Evolutionary conservation across 768 basidiomycete species (phyloP), one percentile per base, ranked within the genome.

Genomic region (Xerocomellus chrysenteron): DNA sequence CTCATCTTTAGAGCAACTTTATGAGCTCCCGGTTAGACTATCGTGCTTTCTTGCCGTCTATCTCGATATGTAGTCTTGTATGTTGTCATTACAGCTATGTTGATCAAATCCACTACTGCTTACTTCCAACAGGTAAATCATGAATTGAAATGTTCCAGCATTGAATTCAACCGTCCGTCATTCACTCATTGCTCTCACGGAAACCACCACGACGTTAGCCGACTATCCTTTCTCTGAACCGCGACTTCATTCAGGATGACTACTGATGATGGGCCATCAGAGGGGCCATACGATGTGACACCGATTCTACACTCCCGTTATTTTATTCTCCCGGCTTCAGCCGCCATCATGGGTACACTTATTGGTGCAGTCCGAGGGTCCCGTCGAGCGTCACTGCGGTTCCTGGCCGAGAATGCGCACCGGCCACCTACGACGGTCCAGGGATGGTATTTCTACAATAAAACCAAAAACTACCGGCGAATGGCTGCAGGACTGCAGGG

Each of bases 381-480:
- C 12, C 82, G 88, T 43, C 77, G 72, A 46, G 84, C 88, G n/a
- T 81, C 83, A 13, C 75, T 94, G 69, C 87, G 84, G 50, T 95
- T 90, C 71, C 80, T 94, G 48, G 93, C 92, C n/a, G 93, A 96
- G 72, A 95, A 96, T 70, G 93, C 86, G 43, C 94, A 96, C 73
- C 80, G 91, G 53, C 80, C 88, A 47, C 93, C 93, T 21, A 86
- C 75, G 62, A 96, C 94, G 32, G 81, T 92, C 55, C 83, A 87
- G 62, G 94, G 94, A 56, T 95, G 94, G 93, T 96, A 94, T 72
- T 89, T 92, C 65, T 95, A 96, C 83, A 90, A 92, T 70, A 95
- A 95, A 78, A 94, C 92, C 30, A 96, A 95, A 73, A 95, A 95
- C 77, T 95, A 94, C 78, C 79, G 83, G 63, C 83, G 94, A 62